Evolutionary conservation across 345 rosid genomes (phyloP).

Genomic region (Aegle marmelos): DNA sequence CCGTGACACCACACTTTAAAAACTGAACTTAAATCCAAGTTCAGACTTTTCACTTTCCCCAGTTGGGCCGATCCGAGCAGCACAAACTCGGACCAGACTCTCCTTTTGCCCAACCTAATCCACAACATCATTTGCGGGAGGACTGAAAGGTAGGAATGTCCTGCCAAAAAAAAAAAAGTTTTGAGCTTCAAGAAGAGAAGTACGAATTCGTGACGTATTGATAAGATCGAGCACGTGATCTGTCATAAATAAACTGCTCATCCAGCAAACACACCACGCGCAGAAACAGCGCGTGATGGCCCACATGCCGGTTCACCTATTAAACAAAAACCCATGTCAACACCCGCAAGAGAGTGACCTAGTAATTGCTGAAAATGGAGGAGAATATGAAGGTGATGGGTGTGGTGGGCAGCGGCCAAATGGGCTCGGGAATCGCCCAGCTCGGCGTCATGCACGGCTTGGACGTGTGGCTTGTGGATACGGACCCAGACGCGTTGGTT

Average conservation of each 20-base stretch:
- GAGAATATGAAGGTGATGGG: conserved; percentile 51
- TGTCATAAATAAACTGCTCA: not conserved
- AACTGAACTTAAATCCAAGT: no score
- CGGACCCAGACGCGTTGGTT: conserved; percentile 60
- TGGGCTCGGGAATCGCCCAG: conserved; percentile 98
- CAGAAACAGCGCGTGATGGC: not conserved
- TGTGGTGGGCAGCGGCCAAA: conserved; percentile 84
- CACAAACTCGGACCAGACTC: no score
- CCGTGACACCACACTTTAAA: no score
- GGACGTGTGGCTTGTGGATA: conserved; percentile 59
- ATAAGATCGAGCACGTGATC: no score
- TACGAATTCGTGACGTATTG: no score
- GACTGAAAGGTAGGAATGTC: no score
- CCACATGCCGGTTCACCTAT: not conserved
- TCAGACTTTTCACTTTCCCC: no score
- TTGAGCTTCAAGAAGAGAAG: no score
- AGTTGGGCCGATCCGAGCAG: no score
- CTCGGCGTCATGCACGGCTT: conserved; percentile 70
- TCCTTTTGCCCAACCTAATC: no score
- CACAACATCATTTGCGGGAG: no score
- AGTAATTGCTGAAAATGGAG: conserved; percentile 16
- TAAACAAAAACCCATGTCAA: not conserved
- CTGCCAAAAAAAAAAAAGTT: no score
- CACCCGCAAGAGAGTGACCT: not conserved
- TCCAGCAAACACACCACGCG: not conserved